phyloP scores from a whole-genome alignment of 768 basidiomycete species.

The Russula olivacea region DNA sequence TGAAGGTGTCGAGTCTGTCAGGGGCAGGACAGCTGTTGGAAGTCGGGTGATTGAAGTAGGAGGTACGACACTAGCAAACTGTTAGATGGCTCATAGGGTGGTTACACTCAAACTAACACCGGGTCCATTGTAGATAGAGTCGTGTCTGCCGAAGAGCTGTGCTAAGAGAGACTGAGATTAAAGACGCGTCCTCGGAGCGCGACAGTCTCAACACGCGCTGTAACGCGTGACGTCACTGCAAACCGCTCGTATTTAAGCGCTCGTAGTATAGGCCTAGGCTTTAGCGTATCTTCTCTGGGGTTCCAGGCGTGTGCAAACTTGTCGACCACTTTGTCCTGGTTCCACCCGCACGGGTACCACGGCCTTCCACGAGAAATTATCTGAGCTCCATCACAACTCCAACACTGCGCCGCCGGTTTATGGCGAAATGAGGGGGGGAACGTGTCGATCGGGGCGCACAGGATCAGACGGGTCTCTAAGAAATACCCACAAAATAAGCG shows the following conservation, averaged over 20 bases:
- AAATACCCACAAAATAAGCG: background rate
- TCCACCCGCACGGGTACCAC: too few species aligned
- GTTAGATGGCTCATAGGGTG: background rate
- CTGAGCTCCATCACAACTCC: background rate
- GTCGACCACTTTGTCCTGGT: background rate
- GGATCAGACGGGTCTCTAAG: background rate
- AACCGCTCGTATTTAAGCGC: too few species aligned
- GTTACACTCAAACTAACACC: slow-evolving; percentile 1
- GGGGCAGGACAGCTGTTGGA: slow-evolving; percentile 14
- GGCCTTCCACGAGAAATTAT: background rate
- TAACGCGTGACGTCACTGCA: background rate
- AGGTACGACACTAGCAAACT: slow-evolving; percentile 10
- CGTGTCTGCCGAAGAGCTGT: background rate
- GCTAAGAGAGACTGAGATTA: background rate
- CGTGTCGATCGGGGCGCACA: background rate
- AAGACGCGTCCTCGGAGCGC: background rate
- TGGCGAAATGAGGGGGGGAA: background rate
- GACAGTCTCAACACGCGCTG: background rate
- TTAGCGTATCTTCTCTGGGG: too few species aligned
- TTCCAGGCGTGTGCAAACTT: too few species aligned
- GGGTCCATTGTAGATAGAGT: slow-evolving; percentile 5
- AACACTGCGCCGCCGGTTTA: background rate
- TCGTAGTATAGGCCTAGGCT: too few species aligned
- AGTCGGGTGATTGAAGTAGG: slow-evolving; percentile 11
- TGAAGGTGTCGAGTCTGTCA: slow-evolving; percentile 27